phyloP scores from a whole-genome alignment of 768 basidiomycete genomes.

The Rhodocollybia butyracea region DNA sequence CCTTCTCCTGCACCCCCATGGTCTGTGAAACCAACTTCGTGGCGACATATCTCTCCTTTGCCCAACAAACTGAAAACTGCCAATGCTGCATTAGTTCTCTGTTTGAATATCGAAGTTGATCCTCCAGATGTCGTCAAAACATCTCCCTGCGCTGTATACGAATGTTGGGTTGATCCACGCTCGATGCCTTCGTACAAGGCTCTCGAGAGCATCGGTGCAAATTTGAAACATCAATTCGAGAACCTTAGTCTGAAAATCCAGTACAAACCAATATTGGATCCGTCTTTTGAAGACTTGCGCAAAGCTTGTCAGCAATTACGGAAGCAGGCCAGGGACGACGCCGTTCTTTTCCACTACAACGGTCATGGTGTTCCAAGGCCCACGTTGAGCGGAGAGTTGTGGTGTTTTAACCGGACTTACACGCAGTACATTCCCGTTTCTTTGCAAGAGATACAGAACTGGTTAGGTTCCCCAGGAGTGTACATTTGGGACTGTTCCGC shows the following conservation, averaged over 20 bases:
- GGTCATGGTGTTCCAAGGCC: slow-evolving; percentile 98
- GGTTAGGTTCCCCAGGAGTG: slow-evolving; percentile 92
- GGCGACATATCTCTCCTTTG: slow-evolving; percentile 62
- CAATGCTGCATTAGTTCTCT: slow-evolving; percentile 84
- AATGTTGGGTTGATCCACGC: slow-evolving; percentile 97
- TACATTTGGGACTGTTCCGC: slow-evolving; percentile 99
- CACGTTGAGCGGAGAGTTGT: slow-evolving; percentile 91
- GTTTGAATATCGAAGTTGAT: slow-evolving; percentile 96
- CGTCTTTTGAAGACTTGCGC: slow-evolving; percentile 90
- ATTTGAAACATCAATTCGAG: slow-evolving; percentile 94
- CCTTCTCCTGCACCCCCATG: slow-evolving; percentile 68
- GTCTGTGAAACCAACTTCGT: slow-evolving; percentile 64
- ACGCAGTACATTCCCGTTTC: slow-evolving; percentile 99
- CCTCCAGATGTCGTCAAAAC: slow-evolving; percentile 98
- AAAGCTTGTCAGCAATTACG: slow-evolving; percentile 81
- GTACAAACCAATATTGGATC: slow-evolving; percentile 94
- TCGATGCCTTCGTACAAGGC: slow-evolving; percentile 91
- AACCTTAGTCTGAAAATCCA: slow-evolving; percentile 90
- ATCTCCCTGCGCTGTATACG: slow-evolving; percentile 89
- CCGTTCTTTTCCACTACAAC: slow-evolving; percentile 95
- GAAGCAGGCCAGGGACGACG: slow-evolving; percentile 88
- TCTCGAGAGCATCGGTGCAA: slow-evolving; percentile 88
- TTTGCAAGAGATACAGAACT: slow-evolving; percentile 87
- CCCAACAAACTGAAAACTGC: slow-evolving; percentile 89
- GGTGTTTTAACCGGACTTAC: slow-evolving; percentile 97